Evolutionary conservation across 1,284 basidiomycete genomes (phyloP), one percentile per base, ranked within the genome.

Genomic region (Trametes hirsuta): DNA sequence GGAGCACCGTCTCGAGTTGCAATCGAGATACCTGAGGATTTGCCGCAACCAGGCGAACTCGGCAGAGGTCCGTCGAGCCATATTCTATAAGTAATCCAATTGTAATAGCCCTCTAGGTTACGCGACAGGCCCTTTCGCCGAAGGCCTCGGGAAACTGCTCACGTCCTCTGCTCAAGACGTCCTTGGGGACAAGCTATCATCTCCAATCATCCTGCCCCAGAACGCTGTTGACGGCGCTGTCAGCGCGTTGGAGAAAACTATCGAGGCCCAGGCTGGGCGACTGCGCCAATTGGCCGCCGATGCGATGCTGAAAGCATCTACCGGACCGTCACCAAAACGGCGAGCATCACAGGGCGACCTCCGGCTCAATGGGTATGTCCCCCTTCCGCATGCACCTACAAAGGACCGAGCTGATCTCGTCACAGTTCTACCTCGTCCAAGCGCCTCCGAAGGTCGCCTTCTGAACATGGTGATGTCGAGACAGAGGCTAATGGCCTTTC

Each of bases 31-130:
- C 74, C 75, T 1, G 66, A 70, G 25, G 84, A 86, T 64, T 62
- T 87, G n/a, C 76, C 80, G 48, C 77, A 79, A 1, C 81, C 86
- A 61, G 73, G 74, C 36, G 74, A 77, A 50, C 79, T 85, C 46
- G 80, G 79, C 22, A 78, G 81, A 77, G 83, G 86, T 84, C 46
- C 36, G 75, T 58, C 14, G 22, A 50, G 14, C 1, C 30, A 35
- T 22, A 44, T 36, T 44, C 1, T 6, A 1, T 39, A 6, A 40
- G 40, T 55, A 47, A 21, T 21, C 14, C 49, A 14, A 53, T 35
- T 59, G 69, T 59, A 60, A 55, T 37, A 8, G 18, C 4, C 57
- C 15, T 10, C n/a, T 59, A 87, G 85, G 81, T 34, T 87, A 87
- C 63, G 84, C 85, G 4, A 74, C 78, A 6, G 75, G 74, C 21